phyloP scores from a whole-genome alignment of 495 filamentous ascomycete genomes.

The Tuber indicum region DNA sequence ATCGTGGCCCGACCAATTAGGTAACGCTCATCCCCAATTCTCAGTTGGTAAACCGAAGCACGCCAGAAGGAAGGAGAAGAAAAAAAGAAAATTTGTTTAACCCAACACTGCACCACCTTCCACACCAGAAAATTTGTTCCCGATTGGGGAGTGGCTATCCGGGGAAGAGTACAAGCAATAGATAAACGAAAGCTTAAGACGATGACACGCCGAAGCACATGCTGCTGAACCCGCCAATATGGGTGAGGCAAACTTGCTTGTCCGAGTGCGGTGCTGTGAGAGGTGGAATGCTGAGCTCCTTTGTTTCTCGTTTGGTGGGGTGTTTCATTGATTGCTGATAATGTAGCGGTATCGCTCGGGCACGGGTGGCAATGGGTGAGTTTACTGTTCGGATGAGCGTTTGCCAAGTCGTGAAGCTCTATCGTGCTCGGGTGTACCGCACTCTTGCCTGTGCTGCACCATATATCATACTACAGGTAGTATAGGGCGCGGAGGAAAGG shows the following conservation, averaged over 20 bases:
- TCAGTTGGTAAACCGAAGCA: background rate
- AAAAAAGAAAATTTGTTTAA: background rate
- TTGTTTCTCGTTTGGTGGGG: background rate
- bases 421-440: background rate
- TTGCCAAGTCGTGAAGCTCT: background rate
- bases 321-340: background rate
- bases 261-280: background rate
- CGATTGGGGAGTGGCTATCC: background rate
- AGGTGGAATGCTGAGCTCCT: background rate
- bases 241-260: background rate
- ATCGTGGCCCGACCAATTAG: background rate
- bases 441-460: background rate
- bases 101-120: background rate
- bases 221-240: background rate
- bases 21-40: background rate
- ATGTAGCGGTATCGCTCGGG: too few species aligned
- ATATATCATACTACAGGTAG: too few species aligned
- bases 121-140: background rate
- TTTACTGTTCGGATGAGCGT: background rate
- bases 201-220: background rate
- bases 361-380: background rate
- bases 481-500: background rate
- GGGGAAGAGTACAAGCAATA: background rate
- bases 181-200: constrained; percentile 1
- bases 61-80: background rate